Conservation (phyloP, 106 monocot genomes). For the Narthecium ossifragum region DNA sequence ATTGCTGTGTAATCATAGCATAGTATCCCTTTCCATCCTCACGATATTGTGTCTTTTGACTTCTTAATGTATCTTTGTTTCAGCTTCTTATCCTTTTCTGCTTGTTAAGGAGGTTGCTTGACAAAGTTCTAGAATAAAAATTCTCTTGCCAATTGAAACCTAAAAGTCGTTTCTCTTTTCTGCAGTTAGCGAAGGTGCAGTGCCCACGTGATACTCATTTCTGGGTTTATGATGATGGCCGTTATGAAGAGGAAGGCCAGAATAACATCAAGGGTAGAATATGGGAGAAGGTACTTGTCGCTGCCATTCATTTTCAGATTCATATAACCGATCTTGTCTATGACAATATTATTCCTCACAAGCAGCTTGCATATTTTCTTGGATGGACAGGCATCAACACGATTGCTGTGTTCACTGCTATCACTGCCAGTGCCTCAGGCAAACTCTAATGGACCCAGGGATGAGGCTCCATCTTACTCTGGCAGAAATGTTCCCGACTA, state of each 20-base stretch:
- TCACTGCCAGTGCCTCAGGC: slow-evolving; percentile 76
- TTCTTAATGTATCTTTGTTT: too few relatives aligned
- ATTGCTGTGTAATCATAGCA: too few relatives aligned
- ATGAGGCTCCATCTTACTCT: slow-evolving; percentile 47
- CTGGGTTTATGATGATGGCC: slow-evolving; percentile 95
- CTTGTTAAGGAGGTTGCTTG: too few relatives aligned
- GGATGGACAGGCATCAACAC: slow-evolving; percentile 51
- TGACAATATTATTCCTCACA: too few relatives aligned
- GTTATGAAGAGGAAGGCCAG: slow-evolving; percentile 91
- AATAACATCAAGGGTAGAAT: slow-evolving; percentile 91
- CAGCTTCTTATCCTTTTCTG: too few relatives aligned
- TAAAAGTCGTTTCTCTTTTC: not conserved
- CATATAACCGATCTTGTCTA: too few relatives aligned
- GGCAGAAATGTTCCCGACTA: slow-evolving; percentile 71
- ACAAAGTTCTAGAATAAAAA: too few relatives aligned
- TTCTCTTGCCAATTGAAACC: not conserved
- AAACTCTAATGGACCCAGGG: slow-evolving; percentile 22
- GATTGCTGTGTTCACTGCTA: slow-evolving; percentile 61
- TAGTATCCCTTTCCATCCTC: too few relatives aligned
- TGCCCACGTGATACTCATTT: slow-evolving; percentile 93
- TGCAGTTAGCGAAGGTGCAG: slow-evolving; percentile 82
- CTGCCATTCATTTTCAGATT: too few relatives aligned
- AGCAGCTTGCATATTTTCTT: slow-evolving; percentile 1
- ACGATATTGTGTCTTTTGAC: too few relatives aligned
- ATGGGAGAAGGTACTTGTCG: slow-evolving; percentile 67